Evolutionary conservation across 257 asterid species (phyloP), one percentile per base, ranked within the genome.

Genomic region (Anisodus acutangulus): DNA sequence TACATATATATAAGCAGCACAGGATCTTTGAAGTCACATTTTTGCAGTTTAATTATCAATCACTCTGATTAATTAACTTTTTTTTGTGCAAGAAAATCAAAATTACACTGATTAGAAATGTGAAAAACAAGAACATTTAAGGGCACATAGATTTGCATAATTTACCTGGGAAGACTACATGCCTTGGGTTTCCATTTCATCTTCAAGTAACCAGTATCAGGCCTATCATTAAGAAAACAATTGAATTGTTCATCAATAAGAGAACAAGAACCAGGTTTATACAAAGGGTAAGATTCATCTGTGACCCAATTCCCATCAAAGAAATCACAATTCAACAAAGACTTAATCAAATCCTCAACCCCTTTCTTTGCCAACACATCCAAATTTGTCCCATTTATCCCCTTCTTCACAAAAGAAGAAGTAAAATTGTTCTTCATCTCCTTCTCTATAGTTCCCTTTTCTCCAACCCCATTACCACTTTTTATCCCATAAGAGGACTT

Each of bases 171-270:
- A 31, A 93, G 88, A 85, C 90, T 86, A 87, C 98, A 96, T n/a
- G 86, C 92, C 60, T 90, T 92, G 12, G 99, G 98, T 91, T 94
- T 94, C 99, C 99, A 96, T 85, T 88, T 93, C 37, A 90, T 87
- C 64, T 91, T 88, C 45, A 88, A 85, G 83, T 92, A 93, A 82
- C 87, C 91, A 79, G 53, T 82, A 84, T 96, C 99, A 82, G 93
- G 97, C 84, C 99, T 92, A 13, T 98, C 98, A 78, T 96, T 96
- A 63, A 85, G 66, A 81, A 92, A 89, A 84, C 99, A 96, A 84
- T 92, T 93, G 87, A 94, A 95, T 83, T 96, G 99, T 80, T 96
- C 97, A 86, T 96, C 99, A n/a, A 96, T 92, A 82, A 96, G 86
- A 53, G 98, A 90, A 85, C 99, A 96, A 72, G 99, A 96, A 90